Evolutionary conservation across 768 basidiomycete genomes (phyloP).

Genomic region (Chalciporus piperatus): DNA sequence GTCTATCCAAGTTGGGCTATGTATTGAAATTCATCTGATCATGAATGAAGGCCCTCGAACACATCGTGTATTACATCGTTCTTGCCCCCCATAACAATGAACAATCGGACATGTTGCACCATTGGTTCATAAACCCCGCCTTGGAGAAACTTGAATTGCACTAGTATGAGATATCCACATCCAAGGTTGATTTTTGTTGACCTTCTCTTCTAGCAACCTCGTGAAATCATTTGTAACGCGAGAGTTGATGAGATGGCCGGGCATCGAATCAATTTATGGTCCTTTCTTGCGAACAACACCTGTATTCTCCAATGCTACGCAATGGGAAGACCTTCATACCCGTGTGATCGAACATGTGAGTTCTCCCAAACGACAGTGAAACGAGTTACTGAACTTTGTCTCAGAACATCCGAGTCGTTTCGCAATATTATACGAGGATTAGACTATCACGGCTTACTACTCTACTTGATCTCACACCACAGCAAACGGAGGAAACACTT

Average conservation of each 20-base stretch:
- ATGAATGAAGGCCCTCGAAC: conserved; percentile 73
- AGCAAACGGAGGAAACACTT: conserved; percentile 85
- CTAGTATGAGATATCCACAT: conserved; percentile 51
- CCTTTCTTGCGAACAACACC: conserved; percentile 74
- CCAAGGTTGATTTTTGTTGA: conserved; percentile 2
- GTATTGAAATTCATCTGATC: conserved; percentile 1
- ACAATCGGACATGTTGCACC: conserved; percentile 95
- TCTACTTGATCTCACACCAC: conserved; percentile 79
- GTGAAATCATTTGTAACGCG: conserved; percentile 91
- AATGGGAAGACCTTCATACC: conserved; percentile 94
- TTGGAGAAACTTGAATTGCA: conserved; percentile 80
- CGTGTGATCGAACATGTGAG: conserved; percentile 95
- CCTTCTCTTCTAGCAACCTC: conserved; percentile 61
- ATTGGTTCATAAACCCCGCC: conserved; percentile 75
- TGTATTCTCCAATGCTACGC: conserved; percentile 74
- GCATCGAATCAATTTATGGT: conserved; percentile 86
- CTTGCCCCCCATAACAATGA: conserved; percentile 95
- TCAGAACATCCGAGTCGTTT: conserved; percentile 94
- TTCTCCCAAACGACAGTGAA: conserved; percentile 8
- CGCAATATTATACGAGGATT: conserved; percentile 93
- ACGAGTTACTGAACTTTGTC: conserved; percentile 1
- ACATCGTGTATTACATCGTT: conserved; percentile 92
- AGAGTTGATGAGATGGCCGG: conserved; percentile 96
- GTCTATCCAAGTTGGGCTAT: conserved; percentile 21
- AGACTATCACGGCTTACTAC: conserved; percentile 77